Percentiles rank a stretch among this genome's conserved stretches.
These are phyloP conservation scores for Lachnellula cervina DNA, from an alignment of 2,329 filamentous ascomycete genomes.

Conservation along the genomic window DNA sequence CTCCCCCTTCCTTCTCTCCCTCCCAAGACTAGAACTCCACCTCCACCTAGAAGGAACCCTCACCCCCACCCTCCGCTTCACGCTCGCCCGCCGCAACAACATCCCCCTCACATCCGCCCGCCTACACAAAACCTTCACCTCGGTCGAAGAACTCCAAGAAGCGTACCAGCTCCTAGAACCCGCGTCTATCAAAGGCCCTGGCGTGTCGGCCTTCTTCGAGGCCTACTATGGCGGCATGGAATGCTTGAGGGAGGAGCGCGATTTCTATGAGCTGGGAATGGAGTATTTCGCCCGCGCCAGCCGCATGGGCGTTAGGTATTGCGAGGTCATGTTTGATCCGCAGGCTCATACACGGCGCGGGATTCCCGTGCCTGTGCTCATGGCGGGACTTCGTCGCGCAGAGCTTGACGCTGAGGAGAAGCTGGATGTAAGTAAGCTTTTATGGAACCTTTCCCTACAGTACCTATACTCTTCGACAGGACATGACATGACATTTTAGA, in stretches of 20 bases:
- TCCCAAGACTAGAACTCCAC: conserved; percentile 77
- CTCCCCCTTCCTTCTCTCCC: conserved; percentile 46
- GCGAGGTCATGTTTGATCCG: conserved; percentile 73
- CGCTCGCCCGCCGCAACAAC: conserved; percentile 59
- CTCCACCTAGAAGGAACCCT: conserved; percentile 72
- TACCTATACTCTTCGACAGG: too few species aligned
- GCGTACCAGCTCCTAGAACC: conserved; percentile 57
- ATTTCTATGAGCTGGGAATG: conserved; percentile 67
- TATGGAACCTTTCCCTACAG: not conserved
- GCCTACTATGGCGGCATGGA: conserved; percentile 73
- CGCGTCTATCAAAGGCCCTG: conserved; percentile 2
- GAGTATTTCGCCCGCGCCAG: conserved; percentile 61
- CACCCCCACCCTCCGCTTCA: conserved; percentile 61
- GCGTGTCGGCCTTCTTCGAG: conserved; percentile 49
- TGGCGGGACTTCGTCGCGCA: conserved; percentile 56
- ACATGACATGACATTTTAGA: too few species aligned
- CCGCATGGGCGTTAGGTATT: conserved; percentile 59
- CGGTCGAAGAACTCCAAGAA: not conserved
- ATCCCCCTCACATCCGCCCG: conserved; percentile 47
- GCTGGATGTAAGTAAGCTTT: not conserved
- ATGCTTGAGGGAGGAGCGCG: conserved; percentile 54
- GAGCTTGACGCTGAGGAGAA: conserved; percentile 48
- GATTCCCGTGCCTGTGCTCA: conserved; percentile 54
- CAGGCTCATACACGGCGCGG: conserved; percentile 65
- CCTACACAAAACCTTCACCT: conserved; percentile 57